Evolutionary conservation across 2,329 filamentous ascomycete genomes (phyloP), one percentile per base, ranked within the genome.

Genomic region (Cladosporium velox): DNA sequence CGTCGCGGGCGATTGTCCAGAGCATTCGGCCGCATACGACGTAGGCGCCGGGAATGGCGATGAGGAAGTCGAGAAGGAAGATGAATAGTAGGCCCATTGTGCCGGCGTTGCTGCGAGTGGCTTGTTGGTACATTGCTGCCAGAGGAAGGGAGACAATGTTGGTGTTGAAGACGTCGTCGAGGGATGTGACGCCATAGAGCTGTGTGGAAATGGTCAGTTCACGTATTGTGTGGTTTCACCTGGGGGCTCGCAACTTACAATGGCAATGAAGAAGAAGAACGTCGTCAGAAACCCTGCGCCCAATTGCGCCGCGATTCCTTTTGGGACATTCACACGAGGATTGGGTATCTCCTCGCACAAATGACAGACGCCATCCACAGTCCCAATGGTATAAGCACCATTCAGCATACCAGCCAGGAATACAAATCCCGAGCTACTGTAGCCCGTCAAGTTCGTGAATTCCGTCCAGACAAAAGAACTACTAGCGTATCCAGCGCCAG

Each of bases 401-500:
- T 91, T 91, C 30, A 90, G 80, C 71, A 89, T 87, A 15, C 87
- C 87, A 6, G 85, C 78, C 18, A 89, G 74, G 67, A 90, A 90
- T 1, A 87, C 86, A 14, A 89, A 83, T 14, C 86, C 87, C 51
- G 84, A 80, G 68, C 77, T 81, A 2, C 69, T 70, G 67, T 77
- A 82, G 0, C 81, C 80, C 0, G 80, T 80, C 21, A 76, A 68
- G 66, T 82, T 82, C 12, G 70, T 70, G 71, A 78, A 82, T 14
- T 81, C 76, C 0, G 66, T 71, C 80, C 80, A 83, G 14, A 83
- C 80, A 38, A 78, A 79, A 0, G 69, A 67, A n/a, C 75, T 74
- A 1, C 71, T 71, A 1, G 79, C 79, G 65, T 80, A 77, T 1
- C 77, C 82, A 11, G 72, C 72, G 3, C 82, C 82, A 4, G 75